Base-by-base conservation (phyloP, 495 filamentous ascomycete genomes). In the Talaromyces ruber region DNA sequence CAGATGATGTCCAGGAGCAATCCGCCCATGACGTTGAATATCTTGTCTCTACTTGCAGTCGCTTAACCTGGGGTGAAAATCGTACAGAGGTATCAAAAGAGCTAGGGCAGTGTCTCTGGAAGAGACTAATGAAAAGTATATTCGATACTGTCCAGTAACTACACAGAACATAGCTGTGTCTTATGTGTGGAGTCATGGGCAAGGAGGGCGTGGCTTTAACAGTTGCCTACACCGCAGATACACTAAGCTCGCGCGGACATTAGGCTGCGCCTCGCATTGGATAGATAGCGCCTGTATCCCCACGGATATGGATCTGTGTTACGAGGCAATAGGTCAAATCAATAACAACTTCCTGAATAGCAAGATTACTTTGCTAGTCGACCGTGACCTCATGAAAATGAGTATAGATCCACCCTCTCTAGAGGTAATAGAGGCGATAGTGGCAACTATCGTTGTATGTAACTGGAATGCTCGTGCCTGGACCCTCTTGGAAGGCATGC, bases 111-210 rank as follows among this genome's bases (percentile, higher is more conserved):
- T 66, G 4, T 24, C 52, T 22, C 26, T 34, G n/a, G 25, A 30
- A 45, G 45, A 43, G 14, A 22, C 50, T 1, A 29, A 62, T 34
- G 53, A 39, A 16, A 34, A 43, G 12, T 37, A 39, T 24, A 37
- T 62, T 11, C 22, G 61, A 34, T 67, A 67, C 53, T 54, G 66
- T 24, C 12, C 57, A 50, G 66, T 62, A 34, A 37, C 64, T 1
- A 34, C 7, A 3, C 14, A 45, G 14, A 66, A 64, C 14, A 51
- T 71, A 16, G 63, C 69, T 3, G 61, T 71, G n/a, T 68, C 64
- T 29, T 69, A 71, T 59, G 69, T 71, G 2, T 71, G 69, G 69
- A 67, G 64, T n/a, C 70, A 71, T 58, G 66, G 66, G 6, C 58
- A 68, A 66, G 65, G 2, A 21, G 65, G 67, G 25, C 45, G 67